Evolutionary conservation across 2,329 filamentous ascomycete species (phyloP).

Genomic region (Aureobasidium melanogenum): DNA sequence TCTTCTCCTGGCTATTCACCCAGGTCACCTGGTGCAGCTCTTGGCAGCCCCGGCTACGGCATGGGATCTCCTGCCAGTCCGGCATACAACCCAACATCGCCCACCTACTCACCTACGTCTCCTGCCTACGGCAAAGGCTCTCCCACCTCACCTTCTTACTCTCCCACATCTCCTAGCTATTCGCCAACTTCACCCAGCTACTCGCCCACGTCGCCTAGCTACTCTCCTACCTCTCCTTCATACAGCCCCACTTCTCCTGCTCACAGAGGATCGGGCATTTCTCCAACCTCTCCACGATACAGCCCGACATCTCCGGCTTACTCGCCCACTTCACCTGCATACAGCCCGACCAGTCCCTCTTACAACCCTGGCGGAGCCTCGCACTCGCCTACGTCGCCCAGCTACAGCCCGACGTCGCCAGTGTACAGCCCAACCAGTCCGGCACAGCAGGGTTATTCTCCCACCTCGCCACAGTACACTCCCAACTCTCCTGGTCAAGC

Average conservation of each 20-base stretch:
- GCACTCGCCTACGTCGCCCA: constrained; percentile 33
- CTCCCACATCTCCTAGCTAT: constrained; percentile 64
- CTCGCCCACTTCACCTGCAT: constrained; percentile 42
- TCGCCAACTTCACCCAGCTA: constrained; percentile 56
- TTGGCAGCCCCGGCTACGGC: constrained; percentile 47
- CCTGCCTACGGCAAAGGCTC: constrained; percentile 24
- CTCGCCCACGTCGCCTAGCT: constrained; percentile 52
- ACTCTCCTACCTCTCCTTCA: constrained; percentile 37
- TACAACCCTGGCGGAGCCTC: constrained; percentile 28
- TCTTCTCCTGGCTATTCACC: constrained; percentile 26
- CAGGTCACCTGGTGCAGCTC: constrained; percentile 41
- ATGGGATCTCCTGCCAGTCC: constrained; percentile 46
- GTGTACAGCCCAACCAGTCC: constrained; percentile 49
- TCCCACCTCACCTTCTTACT: constrained; percentile 56
- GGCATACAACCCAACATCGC: constrained; percentile 35
- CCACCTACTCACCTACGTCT: constrained; percentile 28
- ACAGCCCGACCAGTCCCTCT: constrained; percentile 28
- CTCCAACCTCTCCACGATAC: constrained; percentile 51
- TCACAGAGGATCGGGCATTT: constrained; percentile 34
- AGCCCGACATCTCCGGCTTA: constrained; percentile 51
- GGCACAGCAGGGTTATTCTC: constrained; percentile 21
- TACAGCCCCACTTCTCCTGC: constrained; percentile 38
- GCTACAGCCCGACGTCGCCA: constrained; percentile 48
- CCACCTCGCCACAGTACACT: constrained; percentile 23
- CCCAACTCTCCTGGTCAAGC: constrained; percentile 18